phyloP scores from a whole-genome alignment of 495 filamentous ascomycete genomes.

The Tricharina praecox region DNA sequence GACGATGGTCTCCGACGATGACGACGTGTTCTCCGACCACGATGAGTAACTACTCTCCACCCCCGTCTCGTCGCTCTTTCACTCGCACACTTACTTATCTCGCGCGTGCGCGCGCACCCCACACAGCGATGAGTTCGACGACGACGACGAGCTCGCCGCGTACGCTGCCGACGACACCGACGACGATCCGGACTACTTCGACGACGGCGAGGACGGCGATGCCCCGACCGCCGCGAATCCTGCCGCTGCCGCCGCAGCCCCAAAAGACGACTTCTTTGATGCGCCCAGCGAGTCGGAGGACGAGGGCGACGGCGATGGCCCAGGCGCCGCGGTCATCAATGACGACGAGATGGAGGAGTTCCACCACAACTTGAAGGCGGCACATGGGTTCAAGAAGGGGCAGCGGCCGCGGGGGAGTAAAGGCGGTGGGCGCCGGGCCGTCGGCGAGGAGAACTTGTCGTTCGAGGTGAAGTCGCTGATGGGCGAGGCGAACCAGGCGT shows the following conservation, averaged over 20 bases:
- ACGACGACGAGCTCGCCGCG: background rate
- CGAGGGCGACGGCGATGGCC: conserved; percentile 3
- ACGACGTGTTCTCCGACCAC: background rate
- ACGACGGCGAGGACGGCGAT: background rate
- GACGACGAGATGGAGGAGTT: conserved; percentile 26
- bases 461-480: conserved; percentile 24
- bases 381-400: conserved; percentile 22
- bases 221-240: background rate
- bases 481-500: conserved; percentile 23
- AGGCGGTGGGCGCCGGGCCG: conserved; percentile 17
- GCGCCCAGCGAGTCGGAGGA: conserved; percentile 3
- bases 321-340: background rate
- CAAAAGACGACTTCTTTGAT: conserved; percentile 2
- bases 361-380: conserved; percentile 24
- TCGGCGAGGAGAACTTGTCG: conserved; percentile 23
- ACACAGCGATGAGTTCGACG: background rate
- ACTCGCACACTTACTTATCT: too few species aligned
- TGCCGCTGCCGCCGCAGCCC: background rate
- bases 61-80: background rate
- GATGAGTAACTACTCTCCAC: background rate
- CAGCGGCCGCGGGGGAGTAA: conserved; percentile 6
- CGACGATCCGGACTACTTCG: conserved; percentile 6
- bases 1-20: background rate
- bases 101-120: background rate
- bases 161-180: conserved; percentile 3